A percentile compares a stretch with the other conserved stretches of the same genome.
Evolutionary conservation across 495 filamentous ascomycete genomes (phyloP).

Genomic region (Penicillium bovifimosum): DNA sequence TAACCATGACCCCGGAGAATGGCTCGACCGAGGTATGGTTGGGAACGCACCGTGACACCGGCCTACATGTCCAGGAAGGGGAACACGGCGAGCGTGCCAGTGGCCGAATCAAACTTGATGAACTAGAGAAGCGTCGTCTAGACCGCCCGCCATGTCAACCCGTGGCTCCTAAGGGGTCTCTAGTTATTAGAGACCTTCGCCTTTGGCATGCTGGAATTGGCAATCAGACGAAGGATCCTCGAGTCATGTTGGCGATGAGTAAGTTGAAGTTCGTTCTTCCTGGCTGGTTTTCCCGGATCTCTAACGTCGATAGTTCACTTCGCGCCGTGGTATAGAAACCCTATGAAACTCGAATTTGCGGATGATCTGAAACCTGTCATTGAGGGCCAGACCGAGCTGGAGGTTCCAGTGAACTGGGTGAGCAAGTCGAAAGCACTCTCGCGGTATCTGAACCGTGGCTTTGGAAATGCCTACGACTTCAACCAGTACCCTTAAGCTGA

Average conservation of each 20-base stretch:
- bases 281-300: too few species aligned
- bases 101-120: slow-evolving; percentile 39
- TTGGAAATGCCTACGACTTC: slow-evolving; percentile 49
- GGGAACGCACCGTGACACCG: slow-evolving; percentile 44
- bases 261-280: slow-evolving; percentile 25
- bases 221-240: slow-evolving; percentile 41
- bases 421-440: slow-evolving; percentile 25
- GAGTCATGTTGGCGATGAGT: slow-evolving; percentile 57
- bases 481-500: slow-evolving; percentile 26
- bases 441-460: slow-evolving; percentile 40
- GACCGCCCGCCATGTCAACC: slow-evolving; percentile 45
- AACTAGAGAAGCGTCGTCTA: slow-evolving; percentile 35
- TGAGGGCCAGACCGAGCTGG: slow-evolving; percentile 27
- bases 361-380: slow-evolving; percentile 38
- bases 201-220: slow-evolving; percentile 60
- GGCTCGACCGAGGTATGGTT: slow-evolving; percentile 58
- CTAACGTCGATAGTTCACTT: slow-evolving; percentile 27
- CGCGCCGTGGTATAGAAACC: slow-evolving; percentile 45
- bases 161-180: slow-evolving; percentile 44
- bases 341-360: slow-evolving; percentile 46
- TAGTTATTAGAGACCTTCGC: slow-evolving; percentile 51
- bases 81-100: slow-evolving; percentile 45
- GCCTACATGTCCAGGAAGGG: slow-evolving; percentile 40
- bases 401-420: slow-evolving; percentile 43
- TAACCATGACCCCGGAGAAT: slow-evolving; percentile 48